Base-by-base conservation (phyloP, 495 filamentous ascomycete species). In the Oidiodendron maius region DNA sequence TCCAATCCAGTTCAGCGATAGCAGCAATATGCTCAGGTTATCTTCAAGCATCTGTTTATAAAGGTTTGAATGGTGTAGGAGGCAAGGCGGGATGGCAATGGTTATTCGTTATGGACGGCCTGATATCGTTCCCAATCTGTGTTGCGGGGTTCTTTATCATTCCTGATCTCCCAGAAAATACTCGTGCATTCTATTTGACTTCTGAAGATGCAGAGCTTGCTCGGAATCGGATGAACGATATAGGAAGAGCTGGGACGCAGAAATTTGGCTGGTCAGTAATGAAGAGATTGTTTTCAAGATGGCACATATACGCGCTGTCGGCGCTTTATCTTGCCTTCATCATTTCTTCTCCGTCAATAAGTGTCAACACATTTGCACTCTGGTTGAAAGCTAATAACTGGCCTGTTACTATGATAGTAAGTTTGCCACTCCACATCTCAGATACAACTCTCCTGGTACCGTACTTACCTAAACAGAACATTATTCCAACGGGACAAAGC, bases 1-100 rank as follows among this genome's bases (percentile, higher is more conserved):
- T 65, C 44, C 53, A 55, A 18, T 49, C 52, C 2, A 52, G 50
- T 12, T 47, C 53, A 0, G 47, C 37, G 20, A 52, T 50, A 13
- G 68, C 63, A 0, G 61, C 56, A 40, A 74, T 78, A 69, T 71
- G 75, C 45, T 68, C 64, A 1, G 75, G 74, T 0, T 77, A 70
- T 42, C 66, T 85, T 2, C 72, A 75, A 64, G 68, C 72, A 3
- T 71, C 62, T 0, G 69, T 75, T 1, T 77, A 72, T 44, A 60
- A 60, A 2, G 58, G 60, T 10, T 57, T 78, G 4, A 67, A 66
- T 15, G 78, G 75, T 2, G 50, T 43, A 5, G 60, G 64, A 25
- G 78, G 78, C 6, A 72, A 72, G 24, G 64, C 65, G 12, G 71
- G 66, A 6, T 75, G 71, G 71, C 65, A 69, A 54, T 61, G 65